Conservation (phyloP, 179 eudicot genomes). For the Heliamphora pulchella region DNA sequence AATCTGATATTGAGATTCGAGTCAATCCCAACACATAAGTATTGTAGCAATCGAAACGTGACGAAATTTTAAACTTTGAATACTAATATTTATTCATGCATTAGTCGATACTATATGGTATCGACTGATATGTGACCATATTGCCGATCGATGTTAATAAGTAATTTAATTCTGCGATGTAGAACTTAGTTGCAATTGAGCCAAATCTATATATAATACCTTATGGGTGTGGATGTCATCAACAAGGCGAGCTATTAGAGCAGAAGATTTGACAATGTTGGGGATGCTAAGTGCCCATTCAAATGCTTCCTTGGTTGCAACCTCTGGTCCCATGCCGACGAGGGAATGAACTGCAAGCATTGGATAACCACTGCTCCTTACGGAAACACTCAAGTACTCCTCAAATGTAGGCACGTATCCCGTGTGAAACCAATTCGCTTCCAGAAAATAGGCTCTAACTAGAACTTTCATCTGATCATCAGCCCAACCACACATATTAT, state of each 20-base stretch:
- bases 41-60: no score
- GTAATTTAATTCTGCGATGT: no score
- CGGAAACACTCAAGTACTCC: slow-evolving; percentile 21
- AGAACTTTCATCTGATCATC: slow-evolving; percentile 13
- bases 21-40: no score
- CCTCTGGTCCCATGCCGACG: slow-evolving; percentile 21
- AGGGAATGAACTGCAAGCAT: slow-evolving; percentile 6
- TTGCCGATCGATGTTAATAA: no score
- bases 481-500: no score
- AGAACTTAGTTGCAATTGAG: no score
- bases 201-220: slow-evolving; percentile 9
- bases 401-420: slow-evolving; percentile 18
- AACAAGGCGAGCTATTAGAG: slow-evolving; percentile 21
- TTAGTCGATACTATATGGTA: no score
- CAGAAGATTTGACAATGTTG: slow-evolving; percentile 16
- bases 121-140: no score
- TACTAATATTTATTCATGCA: no score
- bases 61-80: no score
- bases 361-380: slow-evolving; percentile 4
- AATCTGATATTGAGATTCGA: no score
- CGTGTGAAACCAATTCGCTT: slow-evolving; percentile 19
- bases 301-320: slow-evolving; percentile 1
- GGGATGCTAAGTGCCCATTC: slow-evolving; percentile 27
- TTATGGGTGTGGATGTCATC: slow-evolving; percentile 28
- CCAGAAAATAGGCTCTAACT: not conserved